A percentile compares a stretch with the other conserved stretches of the same genome.
phyloP scores from a whole-genome alignment of 2,329 filamentous ascomycete species.

The Colletotrichum orchidophilum region DNA sequence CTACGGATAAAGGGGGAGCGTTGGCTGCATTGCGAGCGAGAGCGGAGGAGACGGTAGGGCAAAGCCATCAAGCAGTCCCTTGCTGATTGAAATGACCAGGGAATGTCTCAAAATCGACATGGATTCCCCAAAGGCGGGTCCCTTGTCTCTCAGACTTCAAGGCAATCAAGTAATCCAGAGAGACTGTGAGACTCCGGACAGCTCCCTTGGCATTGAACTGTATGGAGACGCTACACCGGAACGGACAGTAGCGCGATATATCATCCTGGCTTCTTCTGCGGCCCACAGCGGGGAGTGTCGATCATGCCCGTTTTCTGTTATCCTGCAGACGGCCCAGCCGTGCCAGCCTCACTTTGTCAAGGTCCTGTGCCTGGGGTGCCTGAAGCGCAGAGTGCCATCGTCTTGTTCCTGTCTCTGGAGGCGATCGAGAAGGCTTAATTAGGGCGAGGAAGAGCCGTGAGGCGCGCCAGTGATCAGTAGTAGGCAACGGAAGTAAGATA shows the following conservation, averaged over 20 bases:
- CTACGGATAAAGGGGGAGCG: slow-evolving; percentile 10
- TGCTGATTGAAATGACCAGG: slow-evolving; percentile 37
- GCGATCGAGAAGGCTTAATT: slow-evolving; percentile 36
- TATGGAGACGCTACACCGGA: slow-evolving; percentile 27
- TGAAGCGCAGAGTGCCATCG: slow-evolving; percentile 20
- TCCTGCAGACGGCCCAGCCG: slow-evolving; percentile 32
- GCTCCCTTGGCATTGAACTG: slow-evolving; percentile 27
- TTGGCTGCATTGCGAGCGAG: slow-evolving; percentile 4
- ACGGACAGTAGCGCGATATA: slow-evolving; percentile 9
- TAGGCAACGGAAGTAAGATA: not conserved
- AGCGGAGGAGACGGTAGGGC: slow-evolving; percentile 18
- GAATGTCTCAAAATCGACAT: slow-evolving; percentile 46
- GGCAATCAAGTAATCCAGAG: slow-evolving; percentile 25
- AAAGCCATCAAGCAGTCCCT: slow-evolving; percentile 22
- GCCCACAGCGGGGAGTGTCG: slow-evolving; percentile 40
- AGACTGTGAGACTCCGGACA: slow-evolving; percentile 31
- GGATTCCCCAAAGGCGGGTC: slow-evolving; percentile 43
- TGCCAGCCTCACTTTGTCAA: slow-evolving; percentile 33
- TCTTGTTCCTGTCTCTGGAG: slow-evolving; percentile 16
- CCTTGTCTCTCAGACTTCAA: slow-evolving; percentile 8
- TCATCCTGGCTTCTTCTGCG: slow-evolving; percentile 32
- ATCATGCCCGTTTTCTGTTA: slow-evolving; percentile 41
- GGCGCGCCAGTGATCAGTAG: slow-evolving; percentile 26
- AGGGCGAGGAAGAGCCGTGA: slow-evolving; percentile 46
- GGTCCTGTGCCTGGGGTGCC: slow-evolving; percentile 23